A percentile compares a stretch with the other conserved stretches of the same genome.
Conservation (phyloP, 371 early-diverging fungal species). For the Gilbertella persicaria region DNA sequence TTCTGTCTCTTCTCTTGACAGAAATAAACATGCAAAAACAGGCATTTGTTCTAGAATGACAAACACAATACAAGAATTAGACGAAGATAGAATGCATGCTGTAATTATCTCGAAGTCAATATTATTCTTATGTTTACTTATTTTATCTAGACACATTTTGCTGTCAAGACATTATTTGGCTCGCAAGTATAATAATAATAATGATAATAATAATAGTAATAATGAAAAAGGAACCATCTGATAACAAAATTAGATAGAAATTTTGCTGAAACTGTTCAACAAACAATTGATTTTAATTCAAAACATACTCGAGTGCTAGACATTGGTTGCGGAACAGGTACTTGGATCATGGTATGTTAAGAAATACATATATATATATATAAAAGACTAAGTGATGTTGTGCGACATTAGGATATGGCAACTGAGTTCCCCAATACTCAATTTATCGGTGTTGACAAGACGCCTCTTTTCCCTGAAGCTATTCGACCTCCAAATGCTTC, state of each 20-base stretch:
- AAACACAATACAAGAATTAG: background rate
- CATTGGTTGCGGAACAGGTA: conserved; percentile 21
- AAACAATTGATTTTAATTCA: background rate
- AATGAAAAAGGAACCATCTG: too few species aligned
- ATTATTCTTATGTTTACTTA: background rate
- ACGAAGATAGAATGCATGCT: conserved; percentile 18
- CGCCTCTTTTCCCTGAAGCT: conserved; percentile 38
- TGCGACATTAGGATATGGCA: conserved; percentile 34
- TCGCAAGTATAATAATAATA: conserved; percentile 11
- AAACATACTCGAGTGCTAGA: background rate
- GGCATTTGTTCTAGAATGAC: too few species aligned
- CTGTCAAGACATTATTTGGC: conserved; percentile 19
- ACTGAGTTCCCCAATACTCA: conserved; percentile 38
- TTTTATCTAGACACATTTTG: conserved; percentile 18
- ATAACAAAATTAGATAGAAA: too few species aligned
- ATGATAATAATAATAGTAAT: background rate
- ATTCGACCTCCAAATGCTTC: conserved; percentile 41
- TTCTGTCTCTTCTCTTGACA: too few species aligned
- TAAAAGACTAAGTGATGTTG: background rate
- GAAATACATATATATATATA: background rate
- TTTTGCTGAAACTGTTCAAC: too few species aligned
- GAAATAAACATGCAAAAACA: too few species aligned
- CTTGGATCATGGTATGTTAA: conserved; percentile 21
- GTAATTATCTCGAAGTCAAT: conserved; percentile 1
- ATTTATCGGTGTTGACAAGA: conserved; percentile 41